Conservation (phyloP, 306 rosid species). For the Acacia confusa region DNA sequence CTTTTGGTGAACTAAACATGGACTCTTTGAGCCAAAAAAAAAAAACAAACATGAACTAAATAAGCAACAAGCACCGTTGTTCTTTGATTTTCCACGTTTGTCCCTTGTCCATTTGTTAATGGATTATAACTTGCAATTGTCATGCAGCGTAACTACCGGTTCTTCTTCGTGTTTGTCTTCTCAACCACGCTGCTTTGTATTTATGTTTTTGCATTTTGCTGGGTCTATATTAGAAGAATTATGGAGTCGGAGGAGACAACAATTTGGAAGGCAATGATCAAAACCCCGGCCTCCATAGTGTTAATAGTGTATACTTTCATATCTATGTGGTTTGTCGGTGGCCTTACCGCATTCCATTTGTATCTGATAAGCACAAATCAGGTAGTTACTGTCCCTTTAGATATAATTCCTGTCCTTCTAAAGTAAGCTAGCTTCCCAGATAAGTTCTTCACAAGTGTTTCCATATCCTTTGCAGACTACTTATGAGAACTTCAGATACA, state of each 20-base stretch:
- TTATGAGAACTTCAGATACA: slow-evolving; percentile 88
- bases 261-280: slow-evolving; percentile 92
- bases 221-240: slow-evolving; percentile 86
- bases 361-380: slow-evolving; percentile 95
- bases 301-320: slow-evolving; percentile 88
- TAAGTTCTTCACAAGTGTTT: background rate
- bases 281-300: slow-evolving; percentile 95
- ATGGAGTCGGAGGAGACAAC: slow-evolving; percentile 65
- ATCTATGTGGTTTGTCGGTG: slow-evolving; percentile 99
- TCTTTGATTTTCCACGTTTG: background rate
- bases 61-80: background rate
- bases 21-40: no score
- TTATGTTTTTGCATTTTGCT: slow-evolving; percentile 93
- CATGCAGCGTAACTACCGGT: slow-evolving; percentile 94
- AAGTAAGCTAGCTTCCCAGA: background rate
- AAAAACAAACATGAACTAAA: background rate
- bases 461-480: slow-evolving; percentile 72
- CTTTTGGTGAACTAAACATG: background rate
- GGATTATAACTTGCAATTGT: slow-evolving; percentile 13
- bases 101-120: slow-evolving; percentile 1
- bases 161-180: slow-evolving; percentile 99
- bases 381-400: slow-evolving; percentile 42
- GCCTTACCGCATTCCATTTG: slow-evolving; percentile 95
- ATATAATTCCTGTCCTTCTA: background rate
- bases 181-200: slow-evolving; percentile 90